These are phyloP conservation scores for Hibiscus mutabilis DNA, from an alignment of 345 rosid genomes.

Conservation along the genomic window DNA sequence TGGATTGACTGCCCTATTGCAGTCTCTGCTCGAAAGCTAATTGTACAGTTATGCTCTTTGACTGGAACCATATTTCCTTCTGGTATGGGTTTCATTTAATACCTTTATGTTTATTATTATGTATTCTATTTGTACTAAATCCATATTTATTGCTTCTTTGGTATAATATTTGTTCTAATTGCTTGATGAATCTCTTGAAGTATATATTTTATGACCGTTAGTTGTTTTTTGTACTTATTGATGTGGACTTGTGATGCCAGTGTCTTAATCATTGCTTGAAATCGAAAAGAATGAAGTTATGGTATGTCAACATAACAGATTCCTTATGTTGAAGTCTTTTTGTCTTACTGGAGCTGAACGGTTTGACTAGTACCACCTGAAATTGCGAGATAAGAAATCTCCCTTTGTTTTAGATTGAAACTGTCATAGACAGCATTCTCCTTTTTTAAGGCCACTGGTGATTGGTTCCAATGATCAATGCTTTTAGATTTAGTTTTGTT, in stretches of 20 bases:
- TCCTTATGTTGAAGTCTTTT: not conserved
- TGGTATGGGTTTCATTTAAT: slow-evolving; percentile 35
- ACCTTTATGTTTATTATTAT: not conserved
- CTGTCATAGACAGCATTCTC: not conserved
- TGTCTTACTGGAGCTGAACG: not conserved
- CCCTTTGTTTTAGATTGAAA: slow-evolving; percentile 5
- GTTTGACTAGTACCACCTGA: slow-evolving; percentile 2
- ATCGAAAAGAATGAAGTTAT: not conserved
- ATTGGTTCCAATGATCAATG: not conserved
- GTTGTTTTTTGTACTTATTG: not conserved
- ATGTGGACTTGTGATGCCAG: not conserved
- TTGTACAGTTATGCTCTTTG: slow-evolving; percentile 85
- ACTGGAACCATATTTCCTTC: slow-evolving; percentile 73
- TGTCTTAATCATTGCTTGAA: slow-evolving; percentile 2
- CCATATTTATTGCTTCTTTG: slow-evolving; percentile 6
- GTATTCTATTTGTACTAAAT: not conserved
- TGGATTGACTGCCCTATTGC: slow-evolving; percentile 96
- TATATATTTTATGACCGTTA: not conserved
- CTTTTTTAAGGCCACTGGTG: not conserved
- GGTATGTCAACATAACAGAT: not conserved
- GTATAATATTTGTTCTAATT: slow-evolving; percentile 6
- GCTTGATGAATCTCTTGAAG: not conserved
- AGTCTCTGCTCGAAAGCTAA: slow-evolving; percentile 87
- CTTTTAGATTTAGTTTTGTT: not conserved
- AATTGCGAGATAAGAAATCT: slow-evolving; percentile 10